Base-by-base conservation (phyloP, 768 basidiomycete genomes). In the Suillus americanus region DNA sequence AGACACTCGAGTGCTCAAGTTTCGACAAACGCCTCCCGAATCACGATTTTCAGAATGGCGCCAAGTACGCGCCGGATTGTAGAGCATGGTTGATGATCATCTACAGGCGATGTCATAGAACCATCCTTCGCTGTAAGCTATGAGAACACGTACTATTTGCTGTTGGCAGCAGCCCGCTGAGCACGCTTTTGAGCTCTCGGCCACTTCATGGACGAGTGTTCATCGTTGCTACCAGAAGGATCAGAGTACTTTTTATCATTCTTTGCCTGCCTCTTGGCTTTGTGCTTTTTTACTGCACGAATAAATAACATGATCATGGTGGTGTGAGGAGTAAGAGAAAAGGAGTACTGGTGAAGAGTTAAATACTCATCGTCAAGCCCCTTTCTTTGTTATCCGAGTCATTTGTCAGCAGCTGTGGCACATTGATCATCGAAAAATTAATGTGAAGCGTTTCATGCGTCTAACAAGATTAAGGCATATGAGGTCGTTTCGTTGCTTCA, bases 221-320 rank as follows among this genome's bases (percentile, higher is more conserved):
- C 53, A n/a, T 54, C 53, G 12, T n/a, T 54, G 5, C 53, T 33
- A 10, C 33, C 56, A 9, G 63, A 64, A 50, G 65, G 41, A 1
- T 64, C 64, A 3, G 55, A 60, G 12, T 20, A 62, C 57, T 66
- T 66, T 60, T 67, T 41, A 51, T 67, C 66, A 53, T 68, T 66
- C 62, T 67, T 69, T 56, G 64, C 67, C 30, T 62, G 62, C 55
- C 67, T 72, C 50, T 66, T 73, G 20, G 62, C 65, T 60, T 72
- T 72, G 70, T 75, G 73, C 66, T 72, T 74, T 35, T 74, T 67
- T 60, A 67, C 73, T 33, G 45, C 66, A 60, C 53, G 67, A 12
- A 30, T 1, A 25, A 72, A 16, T 0, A 73, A 0, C 72, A 66
- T 73, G 63, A 25, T 63, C 33, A 45, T 28, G 45, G 6, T 43